Evolutionary conservation across 306 rosid species (phyloP).

Genomic region (Malus asiatica): DNA sequence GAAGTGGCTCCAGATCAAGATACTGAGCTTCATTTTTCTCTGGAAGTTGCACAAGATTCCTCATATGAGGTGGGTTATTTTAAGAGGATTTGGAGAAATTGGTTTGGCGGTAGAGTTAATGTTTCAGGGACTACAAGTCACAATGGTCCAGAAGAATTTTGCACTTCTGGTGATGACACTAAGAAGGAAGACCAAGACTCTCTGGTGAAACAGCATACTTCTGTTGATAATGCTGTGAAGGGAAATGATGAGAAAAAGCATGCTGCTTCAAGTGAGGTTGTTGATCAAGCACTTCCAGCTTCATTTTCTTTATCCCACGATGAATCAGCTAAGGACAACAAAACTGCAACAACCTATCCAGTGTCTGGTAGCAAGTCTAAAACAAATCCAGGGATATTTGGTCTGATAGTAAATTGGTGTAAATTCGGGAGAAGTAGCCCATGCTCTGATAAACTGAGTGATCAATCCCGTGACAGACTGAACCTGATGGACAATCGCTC

Average conservation of each 20-base stretch:
- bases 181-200: constrained; percentile 22
- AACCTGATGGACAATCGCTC: constrained; percentile 14
- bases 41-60: constrained; percentile 8
- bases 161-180: constrained; percentile 14
- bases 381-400: constrained; percentile 30
- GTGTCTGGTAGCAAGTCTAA: constrained; percentile 4
- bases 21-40: constrained; percentile 10
- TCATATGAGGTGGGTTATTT: constrained; percentile 28
- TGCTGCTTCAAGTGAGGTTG: constrained; percentile 27
- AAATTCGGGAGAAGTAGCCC: constrained; percentile 32
- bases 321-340: constrained; percentile 24
- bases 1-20: constrained; percentile 10
- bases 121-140: constrained; percentile 22
- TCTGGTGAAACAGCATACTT: neutral
- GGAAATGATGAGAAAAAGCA: constrained; percentile 19
- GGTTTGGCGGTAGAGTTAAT: constrained; percentile 17
- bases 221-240: constrained; percentile 6
- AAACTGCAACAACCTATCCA: constrained; percentile 23
- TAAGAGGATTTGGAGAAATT: constrained; percentile 27
- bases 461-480: constrained; percentile 18
- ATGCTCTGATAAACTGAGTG: constrained; percentile 20
- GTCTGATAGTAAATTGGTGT: constrained; percentile 36
- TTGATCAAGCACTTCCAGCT: constrained; percentile 24
- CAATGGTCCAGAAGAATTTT: constrained; percentile 22
- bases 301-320: constrained; percentile 20